phyloP scores from a whole-genome alignment of 805 yeast species.

The Wickerhamomyces alni region DNA sequence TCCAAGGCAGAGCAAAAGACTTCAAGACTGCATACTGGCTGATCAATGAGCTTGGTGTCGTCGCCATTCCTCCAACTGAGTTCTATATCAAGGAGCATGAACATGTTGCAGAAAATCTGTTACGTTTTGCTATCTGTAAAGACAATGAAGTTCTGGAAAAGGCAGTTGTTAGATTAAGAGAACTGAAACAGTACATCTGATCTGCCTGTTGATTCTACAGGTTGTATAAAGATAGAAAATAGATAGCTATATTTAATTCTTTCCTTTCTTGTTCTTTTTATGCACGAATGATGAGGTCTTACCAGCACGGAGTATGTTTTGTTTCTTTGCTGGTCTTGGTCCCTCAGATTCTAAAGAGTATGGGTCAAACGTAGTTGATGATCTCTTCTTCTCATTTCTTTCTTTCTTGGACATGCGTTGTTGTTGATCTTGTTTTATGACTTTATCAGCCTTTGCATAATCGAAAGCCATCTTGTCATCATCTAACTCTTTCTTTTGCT shows the following conservation, averaged over 20 bases:
- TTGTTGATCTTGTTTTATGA: constrained; percentile 27
- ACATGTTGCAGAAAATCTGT: constrained; percentile 70
- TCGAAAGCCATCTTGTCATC: constrained; percentile 30
- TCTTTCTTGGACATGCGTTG: constrained; percentile 12
- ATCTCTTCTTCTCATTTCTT: constrained; percentile 30
- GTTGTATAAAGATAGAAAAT: neutral
- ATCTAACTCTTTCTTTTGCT: constrained; percentile 3
- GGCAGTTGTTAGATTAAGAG: constrained; percentile 72
- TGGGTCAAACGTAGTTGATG: constrained; percentile 45
- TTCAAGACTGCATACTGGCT: constrained; percentile 90
- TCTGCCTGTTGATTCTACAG: neutral
- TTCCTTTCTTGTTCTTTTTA: constrained; percentile 13
- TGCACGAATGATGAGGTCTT: constrained; percentile 18
- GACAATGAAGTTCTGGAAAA: constrained; percentile 74
- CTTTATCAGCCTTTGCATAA: constrained; percentile 37
- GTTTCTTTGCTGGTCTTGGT: constrained; percentile 47
- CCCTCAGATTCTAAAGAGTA: constrained; percentile 44
- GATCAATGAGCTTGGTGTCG: constrained; percentile 87
- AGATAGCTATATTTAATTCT: too few relatives aligned
- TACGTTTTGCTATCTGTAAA: constrained; percentile 95
- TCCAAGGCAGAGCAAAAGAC: constrained; percentile 69
- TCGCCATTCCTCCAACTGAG: constrained; percentile 97
- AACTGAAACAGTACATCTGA: constrained; percentile 57
- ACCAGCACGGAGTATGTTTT: constrained; percentile 11
- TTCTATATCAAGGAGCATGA: constrained; percentile 71